These are phyloP conservation scores for Calycina herbarum DNA, from an alignment of 2,329 filamentous ascomycete species.

Conservation along the genomic window DNA sequence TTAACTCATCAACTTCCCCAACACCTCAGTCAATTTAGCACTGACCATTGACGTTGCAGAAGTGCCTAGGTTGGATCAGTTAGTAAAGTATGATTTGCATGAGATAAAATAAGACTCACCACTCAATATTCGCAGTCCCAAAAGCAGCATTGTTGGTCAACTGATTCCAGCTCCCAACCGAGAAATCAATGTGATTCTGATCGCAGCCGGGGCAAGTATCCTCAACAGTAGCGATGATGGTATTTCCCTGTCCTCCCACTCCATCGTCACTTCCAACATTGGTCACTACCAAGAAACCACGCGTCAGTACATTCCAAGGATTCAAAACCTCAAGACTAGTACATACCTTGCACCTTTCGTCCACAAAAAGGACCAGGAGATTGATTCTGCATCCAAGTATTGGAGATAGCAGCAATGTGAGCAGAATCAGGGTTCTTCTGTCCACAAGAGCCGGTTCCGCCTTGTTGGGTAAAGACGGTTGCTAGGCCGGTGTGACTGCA, in stretches of 20 bases:
- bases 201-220: slow-evolving; percentile 20
- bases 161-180: slow-evolving; percentile 18
- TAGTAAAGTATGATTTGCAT: neutral
- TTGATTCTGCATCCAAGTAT: neutral
- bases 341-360: slow-evolving; percentile 8
- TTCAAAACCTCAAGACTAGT: neutral
- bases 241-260: slow-evolving; percentile 16
- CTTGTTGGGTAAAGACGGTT: slow-evolving; percentile 14
- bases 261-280: slow-evolving; percentile 18
- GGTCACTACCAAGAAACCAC: neutral
- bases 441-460: slow-evolving; percentile 15
- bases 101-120: slow-evolving; percentile 1
- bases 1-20: neutral
- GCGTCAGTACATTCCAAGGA: neutral
- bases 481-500: slow-evolving; percentile 10
- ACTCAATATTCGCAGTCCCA: slow-evolving; percentile 15
- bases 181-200: slow-evolving; percentile 20
- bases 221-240: slow-evolving; percentile 11
- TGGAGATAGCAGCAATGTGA: slow-evolving; percentile 7
- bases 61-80: neutral
- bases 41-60: slow-evolving; percentile 10
- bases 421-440: slow-evolving; percentile 8
- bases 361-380: slow-evolving; percentile 16
- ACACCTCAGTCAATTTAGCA: neutral
- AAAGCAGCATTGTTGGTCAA: slow-evolving; percentile 15